Base-by-base conservation (phyloP, 1,284 basidiomycete species). In the Heterobasidion parviporum region DNA sequence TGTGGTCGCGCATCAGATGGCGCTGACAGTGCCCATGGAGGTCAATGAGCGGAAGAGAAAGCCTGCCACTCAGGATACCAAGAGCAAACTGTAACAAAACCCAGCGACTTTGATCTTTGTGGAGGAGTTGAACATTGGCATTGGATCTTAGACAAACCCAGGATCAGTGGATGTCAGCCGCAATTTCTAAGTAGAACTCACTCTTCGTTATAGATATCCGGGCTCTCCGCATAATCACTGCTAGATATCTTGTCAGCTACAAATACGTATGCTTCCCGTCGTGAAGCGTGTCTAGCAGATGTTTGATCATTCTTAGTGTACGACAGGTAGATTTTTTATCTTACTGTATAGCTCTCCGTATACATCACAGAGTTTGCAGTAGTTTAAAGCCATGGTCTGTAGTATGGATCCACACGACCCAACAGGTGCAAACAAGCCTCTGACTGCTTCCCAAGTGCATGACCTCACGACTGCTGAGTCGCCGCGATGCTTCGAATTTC, bases 1-100 rank as follows among this genome's bases (percentile, higher is more conserved):
- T 36, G 82, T 78, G 12, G 72, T 78, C n/a, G 75, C 80, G 8
- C 81, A 77, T 6, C 82, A 86, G 65, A 79, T 83, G 78, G 75
- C 78, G 1, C 63, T 83, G 59, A 69, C 72, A 6, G 60, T 84
- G 1, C 75, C 81, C 1, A 66, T 74, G 52, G 74, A 72, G 54
- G 67, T 78, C 36, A 82, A 80, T 59, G 58, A 63, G 43, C 70
- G 67, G 55, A 67, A 69, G 54, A 73, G 66, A 16, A 67, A 63
- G 59, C 26, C 18, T 20, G 50, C 12, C 2, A 36, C 38, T n/a
- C 12, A 18, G 6, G 33, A 51, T n/a, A 7, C 50, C 7, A 36
- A 36, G 35, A 51, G 35, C 34, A 51, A 38, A 33, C 35, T 51
- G 16, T 51, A 38, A 38, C n/a, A n/a, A 10, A 10, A n/a, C 38